These are phyloP conservation scores for Tetrapisispora namnaoensis DNA, from an alignment of 805 yeast genomes.

Conservation along the genomic window DNA sequence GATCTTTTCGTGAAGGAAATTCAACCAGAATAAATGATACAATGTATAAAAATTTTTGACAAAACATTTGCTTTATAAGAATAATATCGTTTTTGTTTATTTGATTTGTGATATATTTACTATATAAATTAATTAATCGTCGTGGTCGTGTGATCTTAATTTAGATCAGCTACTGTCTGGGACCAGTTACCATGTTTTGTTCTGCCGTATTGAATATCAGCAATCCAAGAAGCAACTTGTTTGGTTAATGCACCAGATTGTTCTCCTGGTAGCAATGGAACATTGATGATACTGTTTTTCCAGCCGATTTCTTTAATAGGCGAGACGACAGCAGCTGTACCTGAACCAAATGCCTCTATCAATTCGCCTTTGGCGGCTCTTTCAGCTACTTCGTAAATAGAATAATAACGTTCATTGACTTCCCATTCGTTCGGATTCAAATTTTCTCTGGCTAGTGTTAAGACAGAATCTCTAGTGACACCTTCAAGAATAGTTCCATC, in stretches of 20 bases:
- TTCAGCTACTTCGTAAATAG: slow-evolving; percentile 71
- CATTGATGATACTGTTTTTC: slow-evolving; percentile 56
- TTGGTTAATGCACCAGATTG: slow-evolving; percentile 71
- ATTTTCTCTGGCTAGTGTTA: slow-evolving; percentile 64
- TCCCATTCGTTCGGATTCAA: slow-evolving; percentile 70
- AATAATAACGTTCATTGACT: slow-evolving; percentile 70
- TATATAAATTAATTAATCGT: no score
- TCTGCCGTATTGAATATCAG: slow-evolving; percentile 80
- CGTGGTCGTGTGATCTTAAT: neutral
- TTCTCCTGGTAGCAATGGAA: slow-evolving; percentile 72
- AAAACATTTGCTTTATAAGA: no score
- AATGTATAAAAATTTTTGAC: no score
- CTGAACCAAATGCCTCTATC: slow-evolving; percentile 94
- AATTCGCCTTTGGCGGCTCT: slow-evolving; percentile 70
- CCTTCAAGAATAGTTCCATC: slow-evolving; percentile 97
- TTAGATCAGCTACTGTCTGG: slow-evolving; percentile 25
- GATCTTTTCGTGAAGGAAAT: no score
- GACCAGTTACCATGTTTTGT: slow-evolving; percentile 50
- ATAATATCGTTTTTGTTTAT: no score
- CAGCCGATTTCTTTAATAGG: slow-evolving; percentile 84
- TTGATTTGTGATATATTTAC: neutral
- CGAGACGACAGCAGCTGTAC: slow-evolving; percentile 94
- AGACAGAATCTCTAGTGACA: slow-evolving; percentile 85
- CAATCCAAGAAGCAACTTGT: slow-evolving; percentile 73
- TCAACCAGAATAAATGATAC: no score